phyloP scores from a whole-genome alignment of 192 early-diverging fungal genomes.

The Cladochytrium replicatum region DNA sequence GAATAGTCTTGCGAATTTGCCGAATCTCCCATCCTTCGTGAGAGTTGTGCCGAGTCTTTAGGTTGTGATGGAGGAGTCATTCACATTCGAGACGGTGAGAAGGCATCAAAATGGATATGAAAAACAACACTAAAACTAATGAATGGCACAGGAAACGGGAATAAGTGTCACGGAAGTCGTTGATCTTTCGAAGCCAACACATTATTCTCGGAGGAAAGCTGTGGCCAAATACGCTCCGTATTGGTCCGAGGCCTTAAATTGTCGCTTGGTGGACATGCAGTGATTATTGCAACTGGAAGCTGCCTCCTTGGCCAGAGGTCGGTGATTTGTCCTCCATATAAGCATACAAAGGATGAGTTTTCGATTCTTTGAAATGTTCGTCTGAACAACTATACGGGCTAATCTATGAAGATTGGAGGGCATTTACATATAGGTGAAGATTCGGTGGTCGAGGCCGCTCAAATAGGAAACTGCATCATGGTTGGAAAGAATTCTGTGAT shows the following conservation, averaged over 20 bases:
- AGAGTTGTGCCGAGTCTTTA: no score
- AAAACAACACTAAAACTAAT: no score
- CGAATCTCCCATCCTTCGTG: no score
- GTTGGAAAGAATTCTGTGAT: conserved; percentile 91
- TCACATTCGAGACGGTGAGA: conserved; percentile 74
- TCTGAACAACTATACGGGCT: no score
- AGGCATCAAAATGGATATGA: background rate
- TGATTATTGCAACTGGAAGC: conserved; percentile 82
- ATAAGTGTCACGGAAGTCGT: conserved; percentile 89
- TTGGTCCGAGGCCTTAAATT: background rate
- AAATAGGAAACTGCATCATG: conserved; percentile 76
- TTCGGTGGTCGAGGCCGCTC: conserved; percentile 81
- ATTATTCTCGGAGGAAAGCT: conserved; percentile 94
- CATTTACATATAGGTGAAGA: conserved; percentile 80
- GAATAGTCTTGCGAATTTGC: no score
- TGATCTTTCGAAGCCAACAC: conserved; percentile 91
- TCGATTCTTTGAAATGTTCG: background rate
- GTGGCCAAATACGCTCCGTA: background rate
- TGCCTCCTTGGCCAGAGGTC: conserved; percentile 68
- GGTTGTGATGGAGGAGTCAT: conserved; percentile 57
- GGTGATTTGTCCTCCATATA: conserved; percentile 87
- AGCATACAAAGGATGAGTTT: conserved; percentile 70
- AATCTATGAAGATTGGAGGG: conserved; percentile 94
- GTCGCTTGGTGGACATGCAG: conserved; percentile 55
- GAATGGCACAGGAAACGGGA: conserved; percentile 94